Percentiles rank a stretch among this genome's conserved stretches.
Evolutionary conservation across 805 yeast genomes (phyloP).

Genomic region (Candida rishiriensis): DNA sequence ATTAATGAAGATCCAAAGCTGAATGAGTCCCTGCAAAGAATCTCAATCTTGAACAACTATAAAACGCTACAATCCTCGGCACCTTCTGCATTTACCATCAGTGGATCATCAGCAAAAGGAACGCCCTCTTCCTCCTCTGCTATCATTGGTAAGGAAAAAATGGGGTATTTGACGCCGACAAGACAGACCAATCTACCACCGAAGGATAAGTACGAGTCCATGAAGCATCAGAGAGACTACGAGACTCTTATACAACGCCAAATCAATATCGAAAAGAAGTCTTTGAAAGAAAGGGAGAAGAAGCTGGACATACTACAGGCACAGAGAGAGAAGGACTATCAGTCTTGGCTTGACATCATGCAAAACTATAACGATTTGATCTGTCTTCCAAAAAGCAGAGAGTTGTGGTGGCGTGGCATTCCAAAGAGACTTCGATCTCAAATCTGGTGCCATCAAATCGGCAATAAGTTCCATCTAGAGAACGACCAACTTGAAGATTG

Average conservation of each 20-base stretch:
- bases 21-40: slow-evolving; percentile 36
- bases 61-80: slow-evolving; percentile 3
- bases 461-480: slow-evolving; percentile 29
- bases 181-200: slow-evolving; percentile 68
- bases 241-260: slow-evolving; percentile 40
- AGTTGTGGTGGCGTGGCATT: slow-evolving; percentile 59
- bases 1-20: slow-evolving; percentile 28
- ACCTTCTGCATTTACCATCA: slow-evolving; percentile 1
- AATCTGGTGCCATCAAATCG: slow-evolving; percentile 49
- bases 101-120: slow-evolving; percentile 1
- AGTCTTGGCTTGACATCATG: slow-evolving; percentile 40
- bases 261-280: slow-evolving; percentile 33
- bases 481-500: slow-evolving; percentile 12
- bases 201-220: slow-evolving; percentile 47
- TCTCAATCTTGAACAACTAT: slow-evolving; percentile 25
- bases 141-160: slow-evolving; percentile 12
- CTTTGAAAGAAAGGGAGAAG: slow-evolving; percentile 28
- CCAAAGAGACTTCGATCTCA: slow-evolving; percentile 39
- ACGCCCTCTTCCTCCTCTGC: neutral
- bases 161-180: slow-evolving; percentile 39
- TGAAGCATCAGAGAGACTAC: slow-evolving; percentile 51
- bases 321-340: slow-evolving; percentile 34
- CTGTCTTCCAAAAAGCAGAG: slow-evolving; percentile 38
- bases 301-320: slow-evolving; percentile 30
- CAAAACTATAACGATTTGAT: slow-evolving; percentile 33